Conservation (phyloP, 495 filamentous ascomycete genomes). For the Xylona heveae region DNA sequence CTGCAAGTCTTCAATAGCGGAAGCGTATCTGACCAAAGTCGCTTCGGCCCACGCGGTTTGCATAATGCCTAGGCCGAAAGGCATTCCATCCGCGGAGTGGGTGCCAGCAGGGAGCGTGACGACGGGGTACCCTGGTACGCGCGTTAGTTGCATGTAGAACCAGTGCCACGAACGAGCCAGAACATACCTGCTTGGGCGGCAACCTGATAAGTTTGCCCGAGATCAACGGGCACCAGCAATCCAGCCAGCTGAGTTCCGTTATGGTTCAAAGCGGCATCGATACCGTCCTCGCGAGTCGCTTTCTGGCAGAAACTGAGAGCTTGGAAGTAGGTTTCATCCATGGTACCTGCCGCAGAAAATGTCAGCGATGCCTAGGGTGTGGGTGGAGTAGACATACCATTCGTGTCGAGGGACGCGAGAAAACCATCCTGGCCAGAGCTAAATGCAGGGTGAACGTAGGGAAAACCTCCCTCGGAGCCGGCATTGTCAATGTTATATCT, state of each 20-base stretch:
- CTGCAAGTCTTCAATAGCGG: slow-evolving; percentile 51
- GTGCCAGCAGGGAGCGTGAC: slow-evolving; percentile 43
- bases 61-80: slow-evolving; percentile 47
- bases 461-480: slow-evolving; percentile 47
- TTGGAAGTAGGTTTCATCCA: slow-evolving; percentile 42
- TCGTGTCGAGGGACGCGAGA: slow-evolving; percentile 32
- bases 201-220: slow-evolving; percentile 35
- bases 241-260: slow-evolving; percentile 28
- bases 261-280: slow-evolving; percentile 39
- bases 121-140: slow-evolving; percentile 55
- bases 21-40: slow-evolving; percentile 37
- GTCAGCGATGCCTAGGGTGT: background rate
- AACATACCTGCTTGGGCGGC: slow-evolving; percentile 22
- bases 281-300: slow-evolving; percentile 38
- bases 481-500: slow-evolving; percentile 40
- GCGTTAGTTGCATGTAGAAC: no score
- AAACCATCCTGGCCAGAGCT: slow-evolving; percentile 50
- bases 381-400: slow-evolving; percentile 12
- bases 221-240: slow-evolving; percentile 44
- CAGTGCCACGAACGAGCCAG: slow-evolving; percentile 22
- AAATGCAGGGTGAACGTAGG: slow-evolving; percentile 41
- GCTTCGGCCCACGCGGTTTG: slow-evolving; percentile 41
- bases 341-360: slow-evolving; percentile 19
- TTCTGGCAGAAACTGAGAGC: slow-evolving; percentile 37
- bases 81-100: slow-evolving; percentile 31